Evolutionary conservation across 2,329 filamentous ascomycete genomes (phyloP).

Genomic region (Hymenoscyphus scutula): DNA sequence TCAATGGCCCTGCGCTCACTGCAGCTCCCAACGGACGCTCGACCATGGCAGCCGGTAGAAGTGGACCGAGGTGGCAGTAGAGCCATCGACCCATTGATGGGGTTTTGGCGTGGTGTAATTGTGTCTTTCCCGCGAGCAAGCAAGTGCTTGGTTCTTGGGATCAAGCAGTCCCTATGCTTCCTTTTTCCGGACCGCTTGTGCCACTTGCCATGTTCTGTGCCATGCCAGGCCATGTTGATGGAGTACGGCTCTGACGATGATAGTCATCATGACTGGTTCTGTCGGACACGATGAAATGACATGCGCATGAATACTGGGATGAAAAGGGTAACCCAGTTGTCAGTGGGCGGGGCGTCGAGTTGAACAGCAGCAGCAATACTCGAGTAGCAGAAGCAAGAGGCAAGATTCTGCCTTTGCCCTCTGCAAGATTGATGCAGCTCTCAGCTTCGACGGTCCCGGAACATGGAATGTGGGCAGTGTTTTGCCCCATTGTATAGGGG

Average conservation of each 20-base stretch:
- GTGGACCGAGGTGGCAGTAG: constrained; percentile 12
- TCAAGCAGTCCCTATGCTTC: neutral
- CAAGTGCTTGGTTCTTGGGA: constrained; percentile 3
- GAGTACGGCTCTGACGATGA: constrained; percentile 1
- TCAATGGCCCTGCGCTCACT: constrained; percentile 13
- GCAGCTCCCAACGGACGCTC: neutral
- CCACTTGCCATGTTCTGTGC: constrained; percentile 1
- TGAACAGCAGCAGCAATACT: neutral
- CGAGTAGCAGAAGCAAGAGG: neutral
- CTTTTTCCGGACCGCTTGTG: neutral
- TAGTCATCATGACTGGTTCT: constrained; percentile 3
- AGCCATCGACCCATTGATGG: constrained; percentile 11
- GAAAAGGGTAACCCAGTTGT: neutral
- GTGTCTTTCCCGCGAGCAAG: constrained; percentile 1
- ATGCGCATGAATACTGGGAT: neutral
- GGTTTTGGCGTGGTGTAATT: constrained; percentile 10
- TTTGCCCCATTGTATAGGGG: neutral
- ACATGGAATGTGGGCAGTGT: neutral
- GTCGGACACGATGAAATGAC: constrained; percentile 1
- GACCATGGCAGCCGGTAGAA: constrained; percentile 14
- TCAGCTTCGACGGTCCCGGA: constrained; percentile 1
- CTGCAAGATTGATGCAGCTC: constrained; percentile 1
- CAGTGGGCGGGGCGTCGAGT: neutral
- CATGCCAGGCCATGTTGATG: constrained; percentile 1
- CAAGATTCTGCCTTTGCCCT: constrained; percentile 4